Base-by-base conservation (phyloP, 495 filamentous ascomycete species). In the Filosporella fistucella region DNA sequence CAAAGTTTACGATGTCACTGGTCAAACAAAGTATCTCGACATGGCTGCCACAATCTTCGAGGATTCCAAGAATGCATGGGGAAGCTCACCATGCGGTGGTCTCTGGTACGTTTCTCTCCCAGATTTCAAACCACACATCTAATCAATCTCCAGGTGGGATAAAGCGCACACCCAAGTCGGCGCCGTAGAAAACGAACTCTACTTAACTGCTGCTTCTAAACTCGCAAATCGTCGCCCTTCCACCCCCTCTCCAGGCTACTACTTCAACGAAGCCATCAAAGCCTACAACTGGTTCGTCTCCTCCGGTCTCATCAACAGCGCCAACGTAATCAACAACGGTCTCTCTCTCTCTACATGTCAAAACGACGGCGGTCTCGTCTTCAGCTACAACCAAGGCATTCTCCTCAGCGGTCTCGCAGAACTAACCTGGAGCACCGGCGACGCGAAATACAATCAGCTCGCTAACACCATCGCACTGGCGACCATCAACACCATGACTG, bases 311-410 rank as follows among this genome's bases (percentile, higher is more conserved):
- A 82, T 88, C 52, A 86, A 84, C 52, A 16, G 56, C 13, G 57
- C 86, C 12, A 69, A 76, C 53, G 68, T 80, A 7, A 80, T 91
- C 66, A 85, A 88, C 58, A 84, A 91, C 55, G 84, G 84, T 12
- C 71, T 91, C 17, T 61, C 75, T 48, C 60, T 60, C 2, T 68
- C 64, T 29, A 55, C 52, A 7, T 59, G 56, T 32, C 82, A 82
- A 61, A 88, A 89, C 58, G 70, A 74, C 24, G 62, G 65, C 32
- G 68, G 67, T n/a, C 13, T 24, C 3, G 74, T 78, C 41, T 89
- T 78, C 75, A 78, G 83, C 0, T 91, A 91, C 68, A 91, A 89
- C 66, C 86, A 90, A 64, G 86, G 86, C 24, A 82, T 89, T 26
- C 70, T 90, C 36, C 72, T 90, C 14, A 83, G 84, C 16, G 87